Evolutionary conservation across 1,139 yeast genomes (phyloP), one percentile per base, ranked within the genome.

Genomic region (Ogataea hybrid): DNA sequence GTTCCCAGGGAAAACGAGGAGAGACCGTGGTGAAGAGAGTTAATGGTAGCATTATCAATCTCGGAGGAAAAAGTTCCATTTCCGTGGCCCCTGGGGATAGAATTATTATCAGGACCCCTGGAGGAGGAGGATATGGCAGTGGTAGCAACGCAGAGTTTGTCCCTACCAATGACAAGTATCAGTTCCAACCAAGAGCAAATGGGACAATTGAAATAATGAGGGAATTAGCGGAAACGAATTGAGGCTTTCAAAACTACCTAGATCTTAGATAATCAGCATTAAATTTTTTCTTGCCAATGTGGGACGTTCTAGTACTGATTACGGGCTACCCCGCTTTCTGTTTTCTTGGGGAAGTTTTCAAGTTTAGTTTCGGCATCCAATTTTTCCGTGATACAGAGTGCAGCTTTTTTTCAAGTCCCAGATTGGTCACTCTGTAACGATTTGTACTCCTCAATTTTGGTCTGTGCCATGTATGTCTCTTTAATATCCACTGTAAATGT

Each of bases 41-140:
- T 41, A 61, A 53, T 51, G 28, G 54, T 54, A 39, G 35, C 29
- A 43, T 44, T 10, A 60, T 74, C 18, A 76, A 75, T 37, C 61
- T 80, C 35, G 84, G 85, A 6, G 85, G 83, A 16, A 77, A 77
- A 56, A 76, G 75, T 50, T 69, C 80, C 0, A 72, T 79, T 1
- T 53, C 61, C 12, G 69, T 77, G 42, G 54, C 31, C 9, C 36
- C 61, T n/a, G 85, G 86, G 2, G 87, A 81, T 51, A 65, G 79
- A 39, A 60, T 81, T 32, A 58, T 76, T 12, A 71, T 81, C 37
- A 53, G 59, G 37, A 73, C 79, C 1, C 79, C 79, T 1, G 77
- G 78, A 11, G 68, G 68, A 16, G 77, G 77, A 9, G 77, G 61
- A 2, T 58, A 63, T 51, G 81, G 80, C 28, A 3, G 25, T 9